These are phyloP conservation scores for Botryosphaeria dothidea DNA, from an alignment of 2,329 filamentous ascomycete genomes.

Conservation along the genomic window DNA sequence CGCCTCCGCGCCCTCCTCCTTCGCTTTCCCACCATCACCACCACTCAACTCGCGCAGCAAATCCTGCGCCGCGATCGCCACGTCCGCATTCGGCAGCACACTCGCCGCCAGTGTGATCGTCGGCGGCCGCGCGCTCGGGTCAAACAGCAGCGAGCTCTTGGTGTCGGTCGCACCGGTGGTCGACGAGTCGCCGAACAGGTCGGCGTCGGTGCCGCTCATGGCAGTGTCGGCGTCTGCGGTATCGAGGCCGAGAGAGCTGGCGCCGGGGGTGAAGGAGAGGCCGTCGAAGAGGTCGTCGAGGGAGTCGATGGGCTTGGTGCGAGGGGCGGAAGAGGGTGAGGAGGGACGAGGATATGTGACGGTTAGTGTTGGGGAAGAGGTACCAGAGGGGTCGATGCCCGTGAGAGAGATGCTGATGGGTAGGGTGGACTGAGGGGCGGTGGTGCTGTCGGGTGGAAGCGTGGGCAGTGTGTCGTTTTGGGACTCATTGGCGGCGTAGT, in stretches of 20 bases:
- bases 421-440: not conserved
- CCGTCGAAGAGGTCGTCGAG: conserved; percentile 20
- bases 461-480: conserved; percentile 25
- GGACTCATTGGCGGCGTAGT: conserved; percentile 24
- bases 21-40: conserved; percentile 20
- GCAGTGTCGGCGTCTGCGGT: conserved; percentile 4
- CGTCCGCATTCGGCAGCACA: conserved; percentile 59
- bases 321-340: not conserved
- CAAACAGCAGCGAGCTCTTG: conserved; percentile 17
- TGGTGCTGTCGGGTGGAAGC: conserved; percentile 26
- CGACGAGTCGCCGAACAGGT: conserved; percentile 4
- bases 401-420: conserved; percentile 19
- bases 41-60: conserved; percentile 39
- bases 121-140: conserved; percentile 47
- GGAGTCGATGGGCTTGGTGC: not conserved
- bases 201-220: not conserved
- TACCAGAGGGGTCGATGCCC: conserved; percentile 16
- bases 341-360: conserved; percentile 16
- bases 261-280: not conserved
- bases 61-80: conserved; percentile 62
- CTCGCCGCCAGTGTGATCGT: conserved; percentile 56
- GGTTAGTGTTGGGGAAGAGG: conserved; percentile 19
- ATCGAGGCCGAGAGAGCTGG: not conserved
- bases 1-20: conserved; percentile 7
- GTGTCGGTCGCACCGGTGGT: not conserved